Base-by-base conservation (phyloP, 371 early-diverging fungal species). In the Mucor piriformis region DNA sequence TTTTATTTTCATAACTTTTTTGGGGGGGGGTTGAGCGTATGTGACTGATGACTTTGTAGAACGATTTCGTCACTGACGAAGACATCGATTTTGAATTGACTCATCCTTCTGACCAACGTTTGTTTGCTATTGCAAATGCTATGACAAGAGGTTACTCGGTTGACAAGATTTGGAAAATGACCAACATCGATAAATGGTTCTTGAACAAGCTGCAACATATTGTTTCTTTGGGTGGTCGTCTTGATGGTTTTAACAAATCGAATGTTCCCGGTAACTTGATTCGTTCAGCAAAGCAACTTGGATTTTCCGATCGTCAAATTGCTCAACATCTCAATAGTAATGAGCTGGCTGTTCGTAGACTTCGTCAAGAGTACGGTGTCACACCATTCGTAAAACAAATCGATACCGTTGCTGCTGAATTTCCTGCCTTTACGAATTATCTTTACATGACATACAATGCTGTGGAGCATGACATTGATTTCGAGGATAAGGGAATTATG, bases 341-440 rank as follows among this genome's bases (percentile, higher is more conserved):
- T 62, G 97, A 96, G 74, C 76, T 95, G 63, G 90, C 91, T 56
- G 89, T 94, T 21, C 87, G 98, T 54, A 87, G 89, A 73, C 69
- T 88, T 15, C 88, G 98, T 61, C 81, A 77, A 42, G 89, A 91
- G 46, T 78, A 75, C 43, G 89, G 89, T 37, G 82, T 97, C 47
- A 87, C 84, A 11, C 97, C 97, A 10, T 95, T 88, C 66, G 96
- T 96, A 49, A 97, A 97, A 84, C 94, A 91, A 70, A 97, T 97
- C 59, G 98, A 97, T 82, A 97, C 98, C 21, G 91, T 97, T 46
- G 98, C 98, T 42, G 96, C 94, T 51, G 97, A 98, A 83, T 96
- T 96, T 84, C 96, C 96, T 35, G 91, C 93, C 54, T 86, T 81
- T 72, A 97, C 96, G 52, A 97, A 97, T 83, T 97, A 97, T 74